phyloP scores from a whole-genome alignment of 306 rosid species.

The Castanopsis chinensis region DNA sequence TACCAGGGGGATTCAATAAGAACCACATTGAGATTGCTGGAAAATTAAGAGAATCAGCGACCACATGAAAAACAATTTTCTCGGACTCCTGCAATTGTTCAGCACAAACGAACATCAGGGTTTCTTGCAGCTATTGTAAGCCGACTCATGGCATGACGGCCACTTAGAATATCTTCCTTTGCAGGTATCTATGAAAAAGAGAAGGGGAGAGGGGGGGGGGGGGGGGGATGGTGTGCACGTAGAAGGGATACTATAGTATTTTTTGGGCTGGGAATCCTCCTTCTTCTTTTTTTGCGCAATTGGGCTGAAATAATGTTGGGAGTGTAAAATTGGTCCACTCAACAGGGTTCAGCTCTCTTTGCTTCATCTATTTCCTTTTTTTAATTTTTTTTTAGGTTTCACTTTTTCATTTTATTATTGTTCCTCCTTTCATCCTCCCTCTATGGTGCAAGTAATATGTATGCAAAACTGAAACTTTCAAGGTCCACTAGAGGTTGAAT shows the following conservation, averaged over 20 bases:
- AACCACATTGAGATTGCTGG: slow-evolving; percentile 98
- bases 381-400: neutral
- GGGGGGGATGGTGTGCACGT: neutral
- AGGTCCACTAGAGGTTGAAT: neutral
- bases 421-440: neutral
- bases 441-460: neutral
- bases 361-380: neutral
- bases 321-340: neutral
- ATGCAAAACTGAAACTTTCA: neutral
- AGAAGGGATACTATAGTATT: neutral
- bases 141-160: neutral
- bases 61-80: slow-evolving; percentile 84
- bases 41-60: slow-evolving; percentile 79
- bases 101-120: slow-evolving; percentile 20
- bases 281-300: neutral
- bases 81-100: slow-evolving; percentile 64
- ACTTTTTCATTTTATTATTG: neutral
- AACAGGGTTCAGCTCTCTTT: neutral
- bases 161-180: neutral
- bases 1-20: slow-evolving; percentile 77
- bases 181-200: neutral
- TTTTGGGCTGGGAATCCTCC: neutral
- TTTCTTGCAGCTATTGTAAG: slow-evolving; percentile 5
- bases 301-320: neutral
- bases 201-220: neutral